Conservation (phyloP, 345 rosid genomes). For the Camelina sativa region DNA sequence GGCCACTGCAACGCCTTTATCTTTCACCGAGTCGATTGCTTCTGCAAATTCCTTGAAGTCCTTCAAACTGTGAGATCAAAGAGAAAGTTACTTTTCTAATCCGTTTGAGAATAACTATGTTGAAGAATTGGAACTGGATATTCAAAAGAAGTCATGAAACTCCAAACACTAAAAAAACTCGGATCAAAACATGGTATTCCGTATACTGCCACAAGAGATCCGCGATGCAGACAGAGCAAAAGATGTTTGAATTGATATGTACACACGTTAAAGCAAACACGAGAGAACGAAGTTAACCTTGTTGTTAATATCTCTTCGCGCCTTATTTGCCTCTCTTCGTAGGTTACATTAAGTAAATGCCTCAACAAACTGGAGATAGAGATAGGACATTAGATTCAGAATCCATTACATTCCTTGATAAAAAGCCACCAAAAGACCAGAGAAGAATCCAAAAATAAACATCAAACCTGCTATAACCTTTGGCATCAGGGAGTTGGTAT, state of each 20-base stretch:
- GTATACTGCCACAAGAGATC: background rate
- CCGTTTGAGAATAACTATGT: background rate
- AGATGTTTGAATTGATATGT: background rate
- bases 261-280: background rate
- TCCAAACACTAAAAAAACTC: background rate
- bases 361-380: slow-evolving; percentile 54
- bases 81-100: background rate
- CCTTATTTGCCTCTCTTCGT: slow-evolving; percentile 81
- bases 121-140: background rate
- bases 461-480: slow-evolving; percentile 84
- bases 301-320: slow-evolving; percentile 88
- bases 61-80: slow-evolving; percentile 54
- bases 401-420: slow-evolving; percentile 7
- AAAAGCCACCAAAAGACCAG: background rate
- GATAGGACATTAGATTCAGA: slow-evolving; percentile 8
- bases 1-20: slow-evolving; percentile 71
- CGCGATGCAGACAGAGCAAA: background rate
- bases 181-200: slow-evolving; percentile 13
- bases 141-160: background rate
- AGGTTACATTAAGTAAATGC: slow-evolving; percentile 70
- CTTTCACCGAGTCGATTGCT: slow-evolving; percentile 66
- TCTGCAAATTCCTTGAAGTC: slow-evolving; percentile 86
- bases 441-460: background rate
- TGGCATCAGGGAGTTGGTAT: slow-evolving; percentile 92
- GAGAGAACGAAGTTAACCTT: slow-evolving; percentile 54